A percentile compares a stretch with the other conserved stretches of the same genome.
Evolutionary conservation across 441 rosid species (phyloP).

Genomic region (Corymbia calophylla): DNA sequence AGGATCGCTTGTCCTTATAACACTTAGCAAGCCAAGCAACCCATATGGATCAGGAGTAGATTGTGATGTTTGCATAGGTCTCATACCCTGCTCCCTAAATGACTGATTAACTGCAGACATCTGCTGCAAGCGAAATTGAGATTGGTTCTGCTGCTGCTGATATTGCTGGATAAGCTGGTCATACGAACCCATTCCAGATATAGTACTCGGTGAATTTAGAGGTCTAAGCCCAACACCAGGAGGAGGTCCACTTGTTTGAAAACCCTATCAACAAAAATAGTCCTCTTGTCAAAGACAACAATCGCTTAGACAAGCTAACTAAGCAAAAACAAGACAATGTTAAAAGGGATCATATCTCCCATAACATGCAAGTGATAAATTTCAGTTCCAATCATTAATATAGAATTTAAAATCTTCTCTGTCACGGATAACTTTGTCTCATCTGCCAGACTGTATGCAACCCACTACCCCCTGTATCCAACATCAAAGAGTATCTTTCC

Average conservation of each 20-base stretch:
- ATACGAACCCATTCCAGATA: slow-evolving; percentile 57
- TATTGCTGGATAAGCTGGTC: slow-evolving; percentile 83
- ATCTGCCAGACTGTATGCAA: not conserved
- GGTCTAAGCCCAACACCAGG: slow-evolving; percentile 84
- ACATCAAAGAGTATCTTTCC: not conserved
- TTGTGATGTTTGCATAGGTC: slow-evolving; percentile 61
- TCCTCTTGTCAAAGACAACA: not conserved
- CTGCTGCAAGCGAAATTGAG: slow-evolving; percentile 85
- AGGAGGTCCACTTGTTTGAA: slow-evolving; percentile 77
- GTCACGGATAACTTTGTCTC: not conserved
- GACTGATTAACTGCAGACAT: slow-evolving; percentile 76
- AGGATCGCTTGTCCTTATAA: slow-evolving; percentile 75
- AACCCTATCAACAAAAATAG: not conserved
- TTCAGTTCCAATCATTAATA: not conserved
- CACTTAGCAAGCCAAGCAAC: slow-evolving; percentile 77
- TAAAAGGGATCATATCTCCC: not conserved
- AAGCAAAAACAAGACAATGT: not conserved
- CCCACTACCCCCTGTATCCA: not conserved
- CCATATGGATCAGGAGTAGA: slow-evolving; percentile 83
- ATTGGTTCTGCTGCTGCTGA: slow-evolving; percentile 63
- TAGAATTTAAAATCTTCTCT: not conserved
- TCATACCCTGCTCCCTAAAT: slow-evolving; percentile 73
- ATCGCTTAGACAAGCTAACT: not conserved
- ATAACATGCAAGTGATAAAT: not conserved
- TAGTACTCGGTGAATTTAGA: slow-evolving; percentile 60